Percentiles rank a stretch among this genome's conserved stretches.
phyloP scores from a whole-genome alignment of 257 asterid genomes.

The Ilex aquifolium region DNA sequence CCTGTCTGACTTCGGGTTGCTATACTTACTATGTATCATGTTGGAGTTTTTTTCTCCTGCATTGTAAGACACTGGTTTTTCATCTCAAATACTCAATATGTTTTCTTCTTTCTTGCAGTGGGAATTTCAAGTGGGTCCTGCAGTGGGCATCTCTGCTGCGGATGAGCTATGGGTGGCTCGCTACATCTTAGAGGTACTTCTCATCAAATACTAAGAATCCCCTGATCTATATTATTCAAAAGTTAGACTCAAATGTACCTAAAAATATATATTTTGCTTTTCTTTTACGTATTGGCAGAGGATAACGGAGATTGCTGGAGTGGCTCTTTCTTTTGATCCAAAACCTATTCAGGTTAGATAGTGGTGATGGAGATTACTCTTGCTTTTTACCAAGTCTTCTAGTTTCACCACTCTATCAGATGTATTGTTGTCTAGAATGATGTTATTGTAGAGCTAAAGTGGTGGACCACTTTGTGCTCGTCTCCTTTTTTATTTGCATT shows the following conservation, averaged over 20 bases:
- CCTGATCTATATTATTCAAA: no score
- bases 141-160: conserved; percentile 28
- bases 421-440: no score
- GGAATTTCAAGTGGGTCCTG: conserved; percentile 33
- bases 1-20: background rate
- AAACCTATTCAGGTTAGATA: conserved; percentile 21
- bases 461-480: background rate
- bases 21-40: background rate
- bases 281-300: conserved; percentile 7
- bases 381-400: no score
- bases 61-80: background rate
- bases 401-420: no score
- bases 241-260: no score
- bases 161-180: conserved; percentile 29
- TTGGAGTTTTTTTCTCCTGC: no score
- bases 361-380: no score
- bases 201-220: no score
- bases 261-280: no score
- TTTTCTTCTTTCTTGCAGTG: conserved; percentile 7
- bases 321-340: conserved; percentile 26
- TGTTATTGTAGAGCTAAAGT: no score
- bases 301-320: conserved; percentile 24
- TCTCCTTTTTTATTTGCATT: background rate
- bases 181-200: conserved; percentile 20
- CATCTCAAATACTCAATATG: background rate